Evolutionary conservation across 495 filamentous ascomycete genomes (phyloP).

Genomic region (Xylaria curta): DNA sequence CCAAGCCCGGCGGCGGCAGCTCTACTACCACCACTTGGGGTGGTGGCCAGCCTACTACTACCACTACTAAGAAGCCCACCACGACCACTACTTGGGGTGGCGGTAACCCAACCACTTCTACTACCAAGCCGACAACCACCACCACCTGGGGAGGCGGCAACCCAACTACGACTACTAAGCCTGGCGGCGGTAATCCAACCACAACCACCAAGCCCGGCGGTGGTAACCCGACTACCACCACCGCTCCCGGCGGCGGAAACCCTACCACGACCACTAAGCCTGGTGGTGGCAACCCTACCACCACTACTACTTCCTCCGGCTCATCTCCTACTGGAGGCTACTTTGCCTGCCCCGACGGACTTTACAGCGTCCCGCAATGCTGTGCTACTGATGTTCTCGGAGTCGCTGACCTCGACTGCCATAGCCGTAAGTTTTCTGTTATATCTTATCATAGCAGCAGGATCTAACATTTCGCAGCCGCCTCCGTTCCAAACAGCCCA

Average conservation of each 20-base stretch:
- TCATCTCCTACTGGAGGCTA: slow-evolving; percentile 12
- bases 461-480: slow-evolving; percentile 21
- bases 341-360: slow-evolving; percentile 20
- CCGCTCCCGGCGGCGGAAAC: not conserved
- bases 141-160: not conserved
- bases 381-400: slow-evolving; percentile 52
- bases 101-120: not conserved
- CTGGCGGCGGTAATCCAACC: too few relatives aligned
- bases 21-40: not conserved
- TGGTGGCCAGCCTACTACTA: not conserved
- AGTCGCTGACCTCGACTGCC: slow-evolving; percentile 51
- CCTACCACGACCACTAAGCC: not conserved
- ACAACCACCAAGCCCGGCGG: not conserved
- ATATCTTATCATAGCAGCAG: not conserved
- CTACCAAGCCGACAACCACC: not conserved
- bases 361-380: slow-evolving; percentile 41
- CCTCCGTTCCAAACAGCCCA: not conserved
- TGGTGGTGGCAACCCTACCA: not conserved
- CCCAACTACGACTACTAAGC: not conserved
- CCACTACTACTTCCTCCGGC: not conserved
- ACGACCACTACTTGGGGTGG: not conserved
- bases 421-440: slow-evolving; percentile 39
- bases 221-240: not conserved
- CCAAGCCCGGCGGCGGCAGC: not conserved
- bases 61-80: not conserved